Evolutionary conservation across 805 yeast genomes (phyloP).

Genomic region (Yamadazyma takamatsuzukensis): DNA sequence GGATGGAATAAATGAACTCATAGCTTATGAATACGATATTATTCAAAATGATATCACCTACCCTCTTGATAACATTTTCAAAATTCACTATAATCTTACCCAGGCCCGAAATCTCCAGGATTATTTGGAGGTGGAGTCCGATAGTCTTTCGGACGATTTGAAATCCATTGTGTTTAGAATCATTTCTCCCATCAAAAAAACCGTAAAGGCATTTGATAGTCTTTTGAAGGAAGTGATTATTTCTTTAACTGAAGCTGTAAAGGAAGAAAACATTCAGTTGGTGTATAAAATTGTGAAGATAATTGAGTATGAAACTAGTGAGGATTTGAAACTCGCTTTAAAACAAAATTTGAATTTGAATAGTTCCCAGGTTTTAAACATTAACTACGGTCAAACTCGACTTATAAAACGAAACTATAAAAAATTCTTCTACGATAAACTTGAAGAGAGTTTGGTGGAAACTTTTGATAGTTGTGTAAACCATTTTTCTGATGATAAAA

Average conservation of each 20-base stretch:
- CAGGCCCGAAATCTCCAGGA: constrained; percentile 77
- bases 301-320: constrained; percentile 74
- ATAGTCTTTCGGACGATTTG: constrained; percentile 54
- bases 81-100: constrained; percentile 67
- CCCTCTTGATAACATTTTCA: constrained; percentile 52
- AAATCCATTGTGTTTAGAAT: constrained; percentile 61
- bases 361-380: constrained; percentile 11
- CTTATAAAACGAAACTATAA: constrained; percentile 55
- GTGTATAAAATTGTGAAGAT: constrained; percentile 72
- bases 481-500: constrained; percentile 45
- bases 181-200: constrained; percentile 43
- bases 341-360: constrained; percentile 27
- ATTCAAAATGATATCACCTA: constrained; percentile 30
- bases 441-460: constrained; percentile 58
- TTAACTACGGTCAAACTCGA: constrained; percentile 28
- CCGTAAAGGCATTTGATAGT: constrained; percentile 58
- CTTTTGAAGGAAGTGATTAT: constrained; percentile 63
- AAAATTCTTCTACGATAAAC: constrained; percentile 53
- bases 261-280: constrained; percentile 63
- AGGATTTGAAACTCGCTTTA: constrained; percentile 55
- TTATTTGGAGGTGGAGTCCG: constrained; percentile 57
- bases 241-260: constrained; percentile 67
- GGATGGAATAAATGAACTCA: constrained; percentile 46
- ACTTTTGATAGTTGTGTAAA: constrained; percentile 66
- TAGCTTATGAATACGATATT: constrained; percentile 44